Evolutionary conservation across 1,139 yeast species (phyloP).

Genomic region (Suhomyces atakaporum): DNA sequence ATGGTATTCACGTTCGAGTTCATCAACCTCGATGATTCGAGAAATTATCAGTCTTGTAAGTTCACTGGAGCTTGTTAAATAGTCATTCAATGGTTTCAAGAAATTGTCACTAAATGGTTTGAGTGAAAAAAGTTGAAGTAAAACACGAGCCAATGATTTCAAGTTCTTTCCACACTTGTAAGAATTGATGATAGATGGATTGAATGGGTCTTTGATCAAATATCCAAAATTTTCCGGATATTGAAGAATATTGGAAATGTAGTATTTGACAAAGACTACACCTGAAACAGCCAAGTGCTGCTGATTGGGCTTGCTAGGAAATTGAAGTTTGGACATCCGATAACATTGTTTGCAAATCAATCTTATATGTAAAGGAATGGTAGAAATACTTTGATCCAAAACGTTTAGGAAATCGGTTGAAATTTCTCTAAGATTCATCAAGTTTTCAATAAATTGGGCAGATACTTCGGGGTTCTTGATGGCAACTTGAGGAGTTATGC

Average conservation of each 20-base stretch:
- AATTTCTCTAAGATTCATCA: conserved; percentile 73
- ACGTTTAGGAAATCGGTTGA: conserved; percentile 58
- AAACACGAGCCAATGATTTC: conserved; percentile 56
- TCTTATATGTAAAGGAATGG: conserved; percentile 64
- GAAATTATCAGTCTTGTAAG: conserved; percentile 46
- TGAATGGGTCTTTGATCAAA: conserved; percentile 29
- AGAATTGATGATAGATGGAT: conserved; percentile 28
- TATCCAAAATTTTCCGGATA: conserved; percentile 68
- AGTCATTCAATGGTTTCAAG: conserved; percentile 79
- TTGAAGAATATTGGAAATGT: conserved; percentile 63
- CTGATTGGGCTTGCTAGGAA: conserved; percentile 54
- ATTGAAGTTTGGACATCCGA: conserved; percentile 38
- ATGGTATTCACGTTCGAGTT: conserved; percentile 61
- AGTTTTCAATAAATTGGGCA: conserved; percentile 64
- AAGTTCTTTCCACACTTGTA: conserved; percentile 49
- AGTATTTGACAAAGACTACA: conserved; percentile 63
- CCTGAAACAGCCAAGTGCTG: conserved; percentile 70
- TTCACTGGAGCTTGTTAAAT: conserved; percentile 53
- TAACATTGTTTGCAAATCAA: conserved; percentile 40
- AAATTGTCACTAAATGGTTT: conserved; percentile 71
- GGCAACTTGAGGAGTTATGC: conserved; percentile 63
- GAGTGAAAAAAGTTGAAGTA: conserved; percentile 68
- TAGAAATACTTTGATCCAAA: conserved; percentile 37
- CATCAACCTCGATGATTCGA: conserved; percentile 55
- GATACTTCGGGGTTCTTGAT: conserved; percentile 78